Evolutionary conservation across 331 rosid genomes (phyloP).

Genomic region (Malus hybrid): DNA sequence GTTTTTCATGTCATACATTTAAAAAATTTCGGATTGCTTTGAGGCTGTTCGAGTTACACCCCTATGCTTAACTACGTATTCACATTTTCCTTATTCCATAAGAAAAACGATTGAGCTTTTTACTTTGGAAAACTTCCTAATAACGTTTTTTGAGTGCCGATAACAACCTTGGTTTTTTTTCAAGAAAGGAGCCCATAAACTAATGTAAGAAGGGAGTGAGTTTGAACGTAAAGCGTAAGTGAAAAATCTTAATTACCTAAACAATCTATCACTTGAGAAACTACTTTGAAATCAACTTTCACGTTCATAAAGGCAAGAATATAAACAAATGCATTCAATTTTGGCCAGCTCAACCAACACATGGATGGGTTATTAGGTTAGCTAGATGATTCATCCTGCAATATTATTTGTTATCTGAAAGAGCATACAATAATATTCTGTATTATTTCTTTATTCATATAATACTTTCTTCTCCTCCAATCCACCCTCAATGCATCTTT

Average conservation of each 20-base stretch:
- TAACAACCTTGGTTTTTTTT: neutral
- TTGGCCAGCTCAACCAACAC: neutral
- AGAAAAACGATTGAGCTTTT: too few species aligned
- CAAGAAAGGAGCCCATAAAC: neutral
- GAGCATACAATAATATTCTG: neutral
- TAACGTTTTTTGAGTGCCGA: neutral
- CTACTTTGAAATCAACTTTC: neutral
- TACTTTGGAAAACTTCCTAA: neutral
- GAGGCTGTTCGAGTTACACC: too few species aligned
- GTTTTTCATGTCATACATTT: neutral
- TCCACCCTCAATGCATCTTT: neutral
- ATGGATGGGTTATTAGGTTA: neutral
- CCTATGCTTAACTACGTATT: too few species aligned
- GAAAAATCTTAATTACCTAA: too few species aligned
- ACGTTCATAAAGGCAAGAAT: neutral
- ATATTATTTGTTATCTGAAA: too few species aligned
- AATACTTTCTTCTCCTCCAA: neutral
- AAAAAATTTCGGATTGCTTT: too few species aligned
- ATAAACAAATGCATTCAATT: neutral
- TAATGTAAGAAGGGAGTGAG: too few species aligned
- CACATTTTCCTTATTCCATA: too few species aligned
- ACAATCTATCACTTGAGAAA: neutral
- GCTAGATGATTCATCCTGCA: neutral
- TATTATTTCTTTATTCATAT: neutral
- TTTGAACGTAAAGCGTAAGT: too few species aligned